These are phyloP conservation scores for Aspergillus bertholletiae DNA, from an alignment of 495 filamentous ascomycete species.

Conservation along the genomic window DNA sequence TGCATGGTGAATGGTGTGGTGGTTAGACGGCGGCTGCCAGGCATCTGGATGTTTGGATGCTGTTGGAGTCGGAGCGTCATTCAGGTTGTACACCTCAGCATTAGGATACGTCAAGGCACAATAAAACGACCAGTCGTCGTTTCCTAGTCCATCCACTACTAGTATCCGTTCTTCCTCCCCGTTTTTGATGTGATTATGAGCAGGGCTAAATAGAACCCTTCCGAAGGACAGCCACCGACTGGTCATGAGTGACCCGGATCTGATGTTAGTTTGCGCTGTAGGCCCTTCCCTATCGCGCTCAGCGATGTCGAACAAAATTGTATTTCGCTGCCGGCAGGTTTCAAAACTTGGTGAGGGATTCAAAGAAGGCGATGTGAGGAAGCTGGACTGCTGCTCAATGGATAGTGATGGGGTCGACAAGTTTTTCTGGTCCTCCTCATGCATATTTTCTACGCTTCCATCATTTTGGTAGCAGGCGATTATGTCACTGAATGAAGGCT, in stretches of 20 bases:
- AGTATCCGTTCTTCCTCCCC: slow-evolving; percentile 63
- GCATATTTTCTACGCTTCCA: slow-evolving; percentile 10
- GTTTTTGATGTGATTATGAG: slow-evolving; percentile 72
- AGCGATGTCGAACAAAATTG: slow-evolving; percentile 42
- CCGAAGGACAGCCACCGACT: slow-evolving; percentile 92
- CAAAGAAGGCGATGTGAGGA: slow-evolving; percentile 28
- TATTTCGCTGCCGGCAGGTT: slow-evolving; percentile 35
- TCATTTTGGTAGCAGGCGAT: slow-evolving; percentile 30
- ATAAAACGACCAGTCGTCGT: slow-evolving; percentile 97
- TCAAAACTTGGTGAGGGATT: slow-evolving; percentile 29
- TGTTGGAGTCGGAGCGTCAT: slow-evolving; percentile 30
- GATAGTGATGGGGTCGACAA: slow-evolving; percentile 8
- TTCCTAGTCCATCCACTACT: slow-evolving; percentile 87
- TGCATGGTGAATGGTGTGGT: slow-evolving; percentile 75
- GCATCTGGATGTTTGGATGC: slow-evolving; percentile 35
- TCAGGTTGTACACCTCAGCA: slow-evolving; percentile 77
- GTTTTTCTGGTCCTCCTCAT: background rate
- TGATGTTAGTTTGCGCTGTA: slow-evolving; percentile 73
- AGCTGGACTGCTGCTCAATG: slow-evolving; percentile 25
- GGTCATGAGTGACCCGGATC: slow-evolving; percentile 74
- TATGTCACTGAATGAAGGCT: slow-evolving; percentile 38
- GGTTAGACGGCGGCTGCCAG: slow-evolving; percentile 69
- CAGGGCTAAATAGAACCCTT: slow-evolving; percentile 89
- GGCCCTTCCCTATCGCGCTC: slow-evolving; percentile 59
- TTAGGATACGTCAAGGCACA: slow-evolving; percentile 86